A percentile compares a stretch with the other conserved stretches of the same genome.
phyloP scores from a whole-genome alignment of 495 filamentous ascomycete species.

The Penicillium turbatum region DNA sequence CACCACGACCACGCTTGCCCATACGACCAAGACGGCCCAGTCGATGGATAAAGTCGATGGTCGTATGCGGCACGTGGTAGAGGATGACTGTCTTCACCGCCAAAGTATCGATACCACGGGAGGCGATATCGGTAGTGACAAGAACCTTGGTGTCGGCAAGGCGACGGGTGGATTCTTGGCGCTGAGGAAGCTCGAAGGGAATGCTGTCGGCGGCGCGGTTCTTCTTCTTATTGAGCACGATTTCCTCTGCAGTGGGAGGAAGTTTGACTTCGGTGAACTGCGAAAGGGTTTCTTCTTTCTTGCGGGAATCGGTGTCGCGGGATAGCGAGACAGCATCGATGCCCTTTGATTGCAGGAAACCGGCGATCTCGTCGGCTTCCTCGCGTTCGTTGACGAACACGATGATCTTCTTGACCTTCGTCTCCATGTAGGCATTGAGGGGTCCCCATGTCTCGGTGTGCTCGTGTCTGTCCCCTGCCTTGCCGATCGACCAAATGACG shows the following conservation, averaged over 20 bases:
- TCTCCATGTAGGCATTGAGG: constrained; percentile 30
- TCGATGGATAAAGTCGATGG: constrained; percentile 95
- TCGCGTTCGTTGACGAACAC: constrained; percentile 99
- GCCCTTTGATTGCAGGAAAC: constrained; percentile 76
- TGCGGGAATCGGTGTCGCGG: constrained; percentile 69
- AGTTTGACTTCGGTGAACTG: constrained; percentile 64
- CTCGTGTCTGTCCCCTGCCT: constrained; percentile 50
- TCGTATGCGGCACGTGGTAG: constrained; percentile 93
- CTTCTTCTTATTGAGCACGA: constrained; percentile 32
- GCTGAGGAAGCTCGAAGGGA: constrained; percentile 29
- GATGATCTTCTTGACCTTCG: constrained; percentile 78
- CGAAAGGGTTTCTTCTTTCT: constrained; percentile 68
- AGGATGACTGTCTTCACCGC: constrained; percentile 85
- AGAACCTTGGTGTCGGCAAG: constrained; percentile 79
- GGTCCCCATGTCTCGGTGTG: constrained; percentile 31
- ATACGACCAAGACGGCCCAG: constrained; percentile 87
- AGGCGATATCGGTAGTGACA: constrained; percentile 88
- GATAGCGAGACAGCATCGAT: constrained; percentile 81
- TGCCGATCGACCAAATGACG: constrained; percentile 88
- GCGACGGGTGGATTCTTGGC: constrained; percentile 20
- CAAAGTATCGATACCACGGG: constrained; percentile 91
- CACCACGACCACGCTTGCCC: constrained; percentile 82
- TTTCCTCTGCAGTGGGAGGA: constrained; percentile 40
- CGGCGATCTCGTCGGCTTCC: constrained; percentile 71
- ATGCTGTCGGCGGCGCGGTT: constrained; percentile 29